Percentiles rank a stretch among this genome's conserved stretches.
These are phyloP conservation scores for Corylus heterophylla DNA, from an alignment of 306 rosid species.

Conservation along the genomic window DNA sequence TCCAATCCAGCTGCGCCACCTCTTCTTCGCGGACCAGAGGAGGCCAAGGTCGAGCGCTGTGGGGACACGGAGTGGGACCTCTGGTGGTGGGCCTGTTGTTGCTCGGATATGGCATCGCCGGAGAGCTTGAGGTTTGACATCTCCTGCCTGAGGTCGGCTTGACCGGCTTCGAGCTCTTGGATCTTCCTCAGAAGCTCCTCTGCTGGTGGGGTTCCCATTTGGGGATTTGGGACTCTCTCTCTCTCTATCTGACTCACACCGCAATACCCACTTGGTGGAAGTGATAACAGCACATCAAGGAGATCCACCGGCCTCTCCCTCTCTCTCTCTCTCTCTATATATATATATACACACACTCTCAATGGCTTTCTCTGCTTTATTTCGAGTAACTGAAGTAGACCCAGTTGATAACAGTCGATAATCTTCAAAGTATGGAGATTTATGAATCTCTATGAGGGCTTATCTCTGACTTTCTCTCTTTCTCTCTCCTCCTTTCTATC, in stretches of 20 bases:
- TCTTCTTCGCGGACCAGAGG: constrained; percentile 27
- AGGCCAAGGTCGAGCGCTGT: constrained; percentile 69
- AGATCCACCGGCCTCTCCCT: background rate
- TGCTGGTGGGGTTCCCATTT: constrained; percentile 67
- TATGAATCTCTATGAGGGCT: constrained; percentile 22
- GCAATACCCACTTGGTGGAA: background rate
- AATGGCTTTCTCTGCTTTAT: background rate
- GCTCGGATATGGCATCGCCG: constrained; percentile 30
- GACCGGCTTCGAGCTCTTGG: constrained; percentile 81
- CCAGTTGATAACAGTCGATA: background rate
- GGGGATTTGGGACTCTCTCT: background rate
- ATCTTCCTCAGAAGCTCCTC: constrained; percentile 86
- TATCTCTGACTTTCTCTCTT: background rate
- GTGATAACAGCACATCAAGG: background rate
- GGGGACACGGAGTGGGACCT: constrained; percentile 95
- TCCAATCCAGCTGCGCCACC: constrained; percentile 34
- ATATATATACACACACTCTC: background rate
- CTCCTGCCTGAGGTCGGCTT: constrained; percentile 79
- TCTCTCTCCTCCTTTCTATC: background rate
- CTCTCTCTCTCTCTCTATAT: background rate
- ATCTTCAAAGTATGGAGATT: background rate
- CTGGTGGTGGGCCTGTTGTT: constrained; percentile 49
- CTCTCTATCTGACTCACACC: background rate
- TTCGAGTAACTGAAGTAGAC: constrained; percentile 5
- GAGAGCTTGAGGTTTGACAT: constrained; percentile 67